Evolutionary conservation across 495 filamentous ascomycete species (phyloP), one percentile per base, ranked within the genome.

Genomic region (Endocarpon pusillum): DNA sequence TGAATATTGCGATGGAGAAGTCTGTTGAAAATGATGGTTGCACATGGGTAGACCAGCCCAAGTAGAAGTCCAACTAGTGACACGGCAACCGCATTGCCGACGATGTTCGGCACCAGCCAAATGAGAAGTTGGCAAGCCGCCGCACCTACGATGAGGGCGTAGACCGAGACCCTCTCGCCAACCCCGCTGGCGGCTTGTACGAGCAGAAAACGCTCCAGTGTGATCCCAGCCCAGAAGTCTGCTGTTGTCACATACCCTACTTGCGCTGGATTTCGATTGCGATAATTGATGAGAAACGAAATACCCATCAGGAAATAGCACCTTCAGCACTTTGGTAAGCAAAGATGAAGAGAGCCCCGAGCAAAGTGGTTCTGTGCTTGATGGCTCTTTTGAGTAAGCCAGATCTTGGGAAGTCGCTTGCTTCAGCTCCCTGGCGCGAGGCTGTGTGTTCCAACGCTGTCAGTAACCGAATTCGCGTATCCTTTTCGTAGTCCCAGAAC

Each of bases 141-240:
- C 0, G 75, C 67, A n/a, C 67, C 71, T 3, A 58, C 41, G 0
- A 71, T 60, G 33, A 82, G 61, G 9, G 56, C 41, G 40, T 71
- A 64, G 11, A 86, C 76, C 45, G 75, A 72, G 1, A 44, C 33
- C 43, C 72, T 77, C 53, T 87, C 80, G 18, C 79, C 81, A 14
- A 85, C 40, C 5, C 55, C 58, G 36, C 70, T 62, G 0, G 78
- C 75, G 0, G 71, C 56, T 14, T 71, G 67, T 8, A 69, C 67
- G 23, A 89, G 61, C 2, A 71, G 38, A 48, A 86, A 75, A 1
- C 82, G 64, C 1, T 81, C 81, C 1, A 78, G 45, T 4, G 58
- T 82, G 37, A 91, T 78, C 28, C 81, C 80, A 6, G 52, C 78
- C 82, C 82, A 86, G 53, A 86, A 91, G 3, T 81, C 82, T 1